These are phyloP conservation scores for Neopestalotiopsis rosae DNA, from an alignment of 2,329 filamentous ascomycete species.

Conservation along the genomic window DNA sequence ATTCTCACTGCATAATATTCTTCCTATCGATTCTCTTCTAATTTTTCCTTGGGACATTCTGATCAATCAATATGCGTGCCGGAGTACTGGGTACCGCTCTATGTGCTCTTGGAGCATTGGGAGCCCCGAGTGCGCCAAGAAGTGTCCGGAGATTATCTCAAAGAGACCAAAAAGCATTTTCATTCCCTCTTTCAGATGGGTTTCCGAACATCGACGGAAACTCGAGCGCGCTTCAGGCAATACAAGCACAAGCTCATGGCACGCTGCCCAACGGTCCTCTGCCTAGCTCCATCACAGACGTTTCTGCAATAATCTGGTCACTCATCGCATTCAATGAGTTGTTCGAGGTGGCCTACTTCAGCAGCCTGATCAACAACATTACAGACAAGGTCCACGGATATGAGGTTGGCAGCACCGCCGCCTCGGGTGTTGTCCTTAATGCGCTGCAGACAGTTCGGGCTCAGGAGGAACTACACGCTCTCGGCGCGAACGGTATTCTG, in stretches of 20 bases:
- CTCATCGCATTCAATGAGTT: conserved; percentile 15
- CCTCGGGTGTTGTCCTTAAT: neutral
- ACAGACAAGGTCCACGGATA: conserved; percentile 6
- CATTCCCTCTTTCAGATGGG: conserved; percentile 6
- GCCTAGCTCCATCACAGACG: conserved; percentile 2
- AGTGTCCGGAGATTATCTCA: neutral
- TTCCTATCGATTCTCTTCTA: neutral
- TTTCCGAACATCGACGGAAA: conserved; percentile 1
- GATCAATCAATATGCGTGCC: neutral
- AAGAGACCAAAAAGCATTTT: conserved; percentile 2
- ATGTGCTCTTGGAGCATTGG: neutral
- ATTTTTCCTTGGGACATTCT: neutral
- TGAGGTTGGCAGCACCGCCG: conserved; percentile 10
- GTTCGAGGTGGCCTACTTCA: conserved; percentile 16
- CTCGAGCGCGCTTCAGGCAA: conserved; percentile 8
- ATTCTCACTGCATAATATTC: neutral
- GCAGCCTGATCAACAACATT: conserved; percentile 11
- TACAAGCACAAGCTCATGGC: conserved; percentile 4
- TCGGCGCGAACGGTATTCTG: conserved; percentile 15
- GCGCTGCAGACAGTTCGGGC: neutral
- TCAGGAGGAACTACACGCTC: conserved; percentile 11
- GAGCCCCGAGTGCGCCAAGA: neutral
- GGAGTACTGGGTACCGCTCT: neutral
- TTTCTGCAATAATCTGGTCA: neutral
- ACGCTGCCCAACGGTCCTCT: conserved; percentile 1